These are phyloP conservation scores for Mycena pura DNA, from an alignment of 768 basidiomycete genomes.

Conservation along the genomic window DNA sequence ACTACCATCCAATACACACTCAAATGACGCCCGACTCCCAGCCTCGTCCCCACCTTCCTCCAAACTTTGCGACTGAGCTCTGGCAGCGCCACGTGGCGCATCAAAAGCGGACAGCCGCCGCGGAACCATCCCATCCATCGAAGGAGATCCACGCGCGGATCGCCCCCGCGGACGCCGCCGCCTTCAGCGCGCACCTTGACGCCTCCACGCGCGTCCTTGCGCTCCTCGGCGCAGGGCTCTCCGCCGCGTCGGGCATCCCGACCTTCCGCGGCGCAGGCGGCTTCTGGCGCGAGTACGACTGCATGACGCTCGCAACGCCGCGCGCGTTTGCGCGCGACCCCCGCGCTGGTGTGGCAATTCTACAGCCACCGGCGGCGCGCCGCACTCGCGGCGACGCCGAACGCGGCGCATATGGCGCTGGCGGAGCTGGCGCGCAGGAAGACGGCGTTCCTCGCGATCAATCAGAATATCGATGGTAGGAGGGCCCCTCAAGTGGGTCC, in stretches of 20 bases:
- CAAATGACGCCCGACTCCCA: neutral
- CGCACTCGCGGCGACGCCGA: neutral
- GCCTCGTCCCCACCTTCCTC: slow-evolving; percentile 4
- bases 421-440: slow-evolving; percentile 10
- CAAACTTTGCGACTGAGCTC: slow-evolving; percentile 9
- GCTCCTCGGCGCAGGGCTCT: slow-evolving; percentile 12
- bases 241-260: slow-evolving; percentile 14
- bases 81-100: slow-evolving; percentile 7
- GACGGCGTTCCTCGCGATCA: slow-evolving; percentile 4
- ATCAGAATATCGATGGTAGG: slow-evolving; percentile 12
- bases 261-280: slow-evolving; percentile 15
- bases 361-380: slow-evolving; percentile 11
- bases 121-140: neutral
- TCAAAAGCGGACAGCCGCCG: neutral
- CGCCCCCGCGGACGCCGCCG: neutral
- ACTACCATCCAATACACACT: no score
- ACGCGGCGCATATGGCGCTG: neutral
- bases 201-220: slow-evolving; percentile 12
- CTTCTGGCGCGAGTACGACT: slow-evolving; percentile 17
- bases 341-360: slow-evolving; percentile 16
- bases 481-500: no score
- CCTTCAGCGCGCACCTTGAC: neutral
- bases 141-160: neutral
- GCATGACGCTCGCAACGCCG: slow-evolving; percentile 14
- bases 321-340: slow-evolving; percentile 3